Conservation (phyloP, 108 stramenopile species). For the Stephanodiscus minutulus region DNA sequence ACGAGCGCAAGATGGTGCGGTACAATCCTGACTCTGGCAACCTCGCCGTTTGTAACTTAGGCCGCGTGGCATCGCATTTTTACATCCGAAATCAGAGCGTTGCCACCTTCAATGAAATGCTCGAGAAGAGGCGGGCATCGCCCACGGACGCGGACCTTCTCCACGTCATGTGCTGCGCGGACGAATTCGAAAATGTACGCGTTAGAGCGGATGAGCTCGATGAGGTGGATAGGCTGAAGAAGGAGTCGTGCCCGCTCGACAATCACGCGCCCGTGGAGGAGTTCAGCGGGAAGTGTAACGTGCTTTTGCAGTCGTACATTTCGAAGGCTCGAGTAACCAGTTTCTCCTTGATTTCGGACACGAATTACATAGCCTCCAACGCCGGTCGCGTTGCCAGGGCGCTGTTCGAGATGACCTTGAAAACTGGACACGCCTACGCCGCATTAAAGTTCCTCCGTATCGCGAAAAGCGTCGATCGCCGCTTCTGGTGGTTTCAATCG, state of each 20-base stretch:
- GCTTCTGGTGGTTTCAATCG: conserved; percentile 95
- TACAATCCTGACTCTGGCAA: conserved; percentile 87
- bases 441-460: conserved; percentile 86
- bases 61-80: conserved; percentile 97
- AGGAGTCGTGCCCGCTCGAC: conserved; percentile 62
- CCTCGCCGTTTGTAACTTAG: conserved; percentile 90
- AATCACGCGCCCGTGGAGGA: conserved; percentile 67
- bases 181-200: conserved; percentile 95
- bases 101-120: conserved; percentile 89
- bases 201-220: conserved; percentile 94
- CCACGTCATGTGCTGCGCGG: conserved; percentile 87
- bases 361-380: conserved; percentile 96
- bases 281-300: conserved; percentile 87
- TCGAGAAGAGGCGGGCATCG: conserved; percentile 46
- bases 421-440: conserved; percentile 61
- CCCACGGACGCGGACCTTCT: conserved; percentile 84
- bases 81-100: conserved; percentile 97
- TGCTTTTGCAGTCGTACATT: conserved; percentile 93
- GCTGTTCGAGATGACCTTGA: conserved; percentile 96
- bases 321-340: conserved; percentile 66
- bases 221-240: conserved; percentile 75
- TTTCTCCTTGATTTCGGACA: conserved; percentile 96
- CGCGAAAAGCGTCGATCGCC: conserved; percentile 93
- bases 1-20: conserved; percentile 87
- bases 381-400: conserved; percentile 95